Evolutionary conservation across 2,329 filamentous ascomycete genomes (phyloP).

Genomic region (Curvularia lunata): DNA sequence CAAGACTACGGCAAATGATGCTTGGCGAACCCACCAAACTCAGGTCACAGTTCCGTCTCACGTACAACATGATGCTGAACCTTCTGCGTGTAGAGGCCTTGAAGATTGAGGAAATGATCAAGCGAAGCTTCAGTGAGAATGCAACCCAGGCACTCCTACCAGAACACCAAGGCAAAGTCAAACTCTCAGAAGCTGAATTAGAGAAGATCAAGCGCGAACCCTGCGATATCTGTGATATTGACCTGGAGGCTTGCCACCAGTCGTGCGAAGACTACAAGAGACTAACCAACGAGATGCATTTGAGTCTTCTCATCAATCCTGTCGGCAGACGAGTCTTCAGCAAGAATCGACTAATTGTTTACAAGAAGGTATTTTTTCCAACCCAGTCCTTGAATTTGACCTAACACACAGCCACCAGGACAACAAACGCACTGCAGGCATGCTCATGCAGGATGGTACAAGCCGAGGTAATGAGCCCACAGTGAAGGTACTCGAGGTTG

Average conservation of each 20-base stretch:
- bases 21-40: slow-evolving; percentile 94
- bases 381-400: slow-evolving; percentile 17
- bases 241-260: slow-evolving; percentile 81
- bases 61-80: slow-evolving; percentile 99
- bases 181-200: slow-evolving; percentile 87
- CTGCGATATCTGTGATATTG: slow-evolving; percentile 80
- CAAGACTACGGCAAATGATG: slow-evolving; percentile 89
- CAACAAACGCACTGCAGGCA: slow-evolving; percentile 79
- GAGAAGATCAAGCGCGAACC: slow-evolving; percentile 86
- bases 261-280: slow-evolving; percentile 80
- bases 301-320: slow-evolving; percentile 77
- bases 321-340: slow-evolving; percentile 81
- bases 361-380: slow-evolving; percentile 62
- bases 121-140: slow-evolving; percentile 98
- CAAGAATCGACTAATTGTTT: slow-evolving; percentile 78
- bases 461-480: slow-evolving; percentile 70
- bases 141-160: slow-evolving; percentile 92
- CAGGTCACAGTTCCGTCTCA: slow-evolving; percentile 92
- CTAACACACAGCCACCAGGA: slow-evolving; percentile 58
- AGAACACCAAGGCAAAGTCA: slow-evolving; percentile 94
- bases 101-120: slow-evolving; percentile 99
- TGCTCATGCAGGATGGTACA: slow-evolving; percentile 78
- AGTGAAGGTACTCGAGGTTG: slow-evolving; percentile 80
- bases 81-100: slow-evolving; percentile 91
- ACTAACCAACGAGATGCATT: slow-evolving; percentile 81